Conservation (phyloP, 306 rosid species). For the cucumber (Cucumis sativus) region Cucumber_9930_V3 NC_026655.2:30011501-30012000, state of each 20-base stretch:
- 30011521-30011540: neutral
- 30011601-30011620: slow-evolving; percentile 57
- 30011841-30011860: neutral
- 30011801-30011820: slow-evolving; percentile 97
- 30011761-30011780: slow-evolving; percentile 91
- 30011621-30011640: slow-evolving; percentile 40
- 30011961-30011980: slow-evolving; percentile 8
- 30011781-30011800: slow-evolving; percentile 99
- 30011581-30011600: slow-evolving; percentile 54
- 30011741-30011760: slow-evolving; percentile 99
- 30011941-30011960: neutral
- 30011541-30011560: neutral
- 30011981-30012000: neutral
- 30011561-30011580: slow-evolving; percentile 16
- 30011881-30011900: neutral
- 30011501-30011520: neutral
- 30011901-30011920: neutral
- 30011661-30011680: slow-evolving; percentile 80
- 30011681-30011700: slow-evolving; percentile 92
- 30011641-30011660: slow-evolving; percentile 76
- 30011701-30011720: slow-evolving; percentile 96
- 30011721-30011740: slow-evolving; percentile 91
- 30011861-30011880: neutral
- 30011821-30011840: slow-evolving; percentile 57
- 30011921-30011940: neutral